Evolutionary conservation across 176 grass and related monocot species (phyloP).

Genomic region (Carex littledalei): DNA sequence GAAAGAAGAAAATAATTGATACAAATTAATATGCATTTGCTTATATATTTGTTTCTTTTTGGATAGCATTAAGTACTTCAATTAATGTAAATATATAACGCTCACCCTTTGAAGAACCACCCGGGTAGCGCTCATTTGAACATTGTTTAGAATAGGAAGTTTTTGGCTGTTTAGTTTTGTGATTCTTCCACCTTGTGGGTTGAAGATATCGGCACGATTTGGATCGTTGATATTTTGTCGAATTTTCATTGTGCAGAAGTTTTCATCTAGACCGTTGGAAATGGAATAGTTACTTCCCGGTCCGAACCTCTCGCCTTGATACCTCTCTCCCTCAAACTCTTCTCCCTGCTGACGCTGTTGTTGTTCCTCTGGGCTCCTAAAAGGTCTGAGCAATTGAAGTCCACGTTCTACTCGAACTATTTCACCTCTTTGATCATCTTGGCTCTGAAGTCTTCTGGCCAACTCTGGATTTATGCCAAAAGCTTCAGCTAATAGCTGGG

Average conservation of each 20-base stretch:
- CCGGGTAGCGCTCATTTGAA: conserved; percentile 36
- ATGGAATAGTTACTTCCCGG: neutral
- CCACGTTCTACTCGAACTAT: conserved; percentile 30
- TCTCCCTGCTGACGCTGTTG: neutral
- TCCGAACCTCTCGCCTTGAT: neutral
- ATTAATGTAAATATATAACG: neutral
- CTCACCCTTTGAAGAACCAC: conserved; percentile 31
- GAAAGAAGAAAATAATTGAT: neutral
- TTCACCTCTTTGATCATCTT: conserved; percentile 26
- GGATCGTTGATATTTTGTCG: conserved; percentile 33
- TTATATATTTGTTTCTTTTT: neutral
- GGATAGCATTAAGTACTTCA: neutral
- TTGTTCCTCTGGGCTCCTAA: conserved; percentile 6
- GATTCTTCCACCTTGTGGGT: conserved; percentile 29
- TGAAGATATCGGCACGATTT: conserved; percentile 28
- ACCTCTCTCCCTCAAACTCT: neutral
- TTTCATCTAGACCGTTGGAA: conserved; percentile 31
- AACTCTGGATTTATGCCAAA: conserved; percentile 24
- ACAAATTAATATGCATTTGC: neutral
- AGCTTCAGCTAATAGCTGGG: conserved; percentile 31
- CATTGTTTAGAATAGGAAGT: conserved; percentile 27
- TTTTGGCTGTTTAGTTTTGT: conserved; percentile 33
- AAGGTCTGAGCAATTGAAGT: conserved; percentile 21
- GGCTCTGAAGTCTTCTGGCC: conserved; percentile 24
- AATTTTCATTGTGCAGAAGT: conserved; percentile 23